These are phyloP conservation scores for Sindora glabra DNA, from an alignment of 306 rosid genomes.

Conservation along the genomic window DNA sequence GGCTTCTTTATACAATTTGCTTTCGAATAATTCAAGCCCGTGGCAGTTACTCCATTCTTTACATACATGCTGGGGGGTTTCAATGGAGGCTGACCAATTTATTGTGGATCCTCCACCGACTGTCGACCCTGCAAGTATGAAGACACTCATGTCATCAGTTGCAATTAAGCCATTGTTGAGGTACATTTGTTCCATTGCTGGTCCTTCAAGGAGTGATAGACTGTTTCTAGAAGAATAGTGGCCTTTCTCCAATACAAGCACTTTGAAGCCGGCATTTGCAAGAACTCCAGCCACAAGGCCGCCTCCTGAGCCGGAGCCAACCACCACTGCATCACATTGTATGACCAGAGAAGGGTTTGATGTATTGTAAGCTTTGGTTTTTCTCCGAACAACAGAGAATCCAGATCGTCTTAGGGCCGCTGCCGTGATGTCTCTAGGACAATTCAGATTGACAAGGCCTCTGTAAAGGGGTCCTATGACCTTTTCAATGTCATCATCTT, in stretches of 20 bases:
- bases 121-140: conserved; percentile 63
- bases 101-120: conserved; percentile 87
- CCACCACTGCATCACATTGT: conserved; percentile 64
- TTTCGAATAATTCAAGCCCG: conserved; percentile 51
- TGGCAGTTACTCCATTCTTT: conserved; percentile 51
- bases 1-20: conserved; percentile 55
- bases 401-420: conserved; percentile 35
- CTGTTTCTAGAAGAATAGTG: conserved; percentile 59
- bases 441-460: conserved; percentile 42
- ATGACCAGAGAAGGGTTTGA: conserved; percentile 45
- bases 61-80: conserved; percentile 56
- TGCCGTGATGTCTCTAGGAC: conserved; percentile 28
- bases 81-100: conserved; percentile 68
- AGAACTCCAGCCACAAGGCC: conserved; percentile 67
- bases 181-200: conserved; percentile 69
- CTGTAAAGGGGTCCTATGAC: conserved; percentile 57
- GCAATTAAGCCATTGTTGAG: conserved; percentile 49
- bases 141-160: conserved; percentile 46
- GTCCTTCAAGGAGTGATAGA: conserved; percentile 78
- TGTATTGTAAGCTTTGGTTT: conserved; percentile 4
- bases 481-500: conserved; percentile 18
- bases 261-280: conserved; percentile 70
- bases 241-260: conserved; percentile 70
- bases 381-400: conserved; percentile 29
- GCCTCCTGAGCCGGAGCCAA: conserved; percentile 88